Conservation (phyloP, 352 stramenopile genomes). For the Aphanomyces cochlioides region DNA sequence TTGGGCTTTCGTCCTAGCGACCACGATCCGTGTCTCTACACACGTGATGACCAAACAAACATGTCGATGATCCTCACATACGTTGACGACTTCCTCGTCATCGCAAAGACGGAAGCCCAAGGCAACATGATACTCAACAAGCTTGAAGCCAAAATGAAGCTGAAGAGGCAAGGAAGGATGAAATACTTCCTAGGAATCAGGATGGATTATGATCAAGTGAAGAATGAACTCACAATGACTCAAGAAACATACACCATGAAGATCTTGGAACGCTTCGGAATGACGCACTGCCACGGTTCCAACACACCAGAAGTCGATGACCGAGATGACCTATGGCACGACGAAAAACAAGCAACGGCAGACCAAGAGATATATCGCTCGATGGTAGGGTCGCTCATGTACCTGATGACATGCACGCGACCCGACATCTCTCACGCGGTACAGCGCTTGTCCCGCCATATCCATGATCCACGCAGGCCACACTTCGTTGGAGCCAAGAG, state of each 20-base stretch:
- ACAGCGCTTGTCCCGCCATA: not conserved
- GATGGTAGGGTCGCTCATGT: slow-evolving; percentile 19
- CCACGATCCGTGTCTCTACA: slow-evolving; percentile 13
- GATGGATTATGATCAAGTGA: not conserved
- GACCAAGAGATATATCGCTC: not conserved
- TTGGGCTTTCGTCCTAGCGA: slow-evolving; percentile 14
- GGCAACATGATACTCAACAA: not conserved
- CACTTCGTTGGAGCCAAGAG: slow-evolving; percentile 7
- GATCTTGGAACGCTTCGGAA: slow-evolving; percentile 10
- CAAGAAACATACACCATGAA: slow-evolving; percentile 30
- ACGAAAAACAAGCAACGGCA: not conserved
- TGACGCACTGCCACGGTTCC: not conserved
- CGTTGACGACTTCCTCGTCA: slow-evolving; percentile 10
- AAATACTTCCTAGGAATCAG: slow-evolving; percentile 18
- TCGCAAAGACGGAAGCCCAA: not conserved
- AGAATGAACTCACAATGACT: not conserved
- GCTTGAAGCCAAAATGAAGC: slow-evolving; percentile 5
- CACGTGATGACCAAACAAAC: not conserved
- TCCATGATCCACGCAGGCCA: not conserved
- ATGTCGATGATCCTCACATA: not conserved
- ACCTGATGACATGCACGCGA: slow-evolving; percentile 15
- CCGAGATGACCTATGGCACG: not conserved
- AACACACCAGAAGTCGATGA: slow-evolving; percentile 24
- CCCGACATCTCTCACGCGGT: slow-evolving; percentile 19
- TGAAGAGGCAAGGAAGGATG: slow-evolving; percentile 31